Percentiles rank a stretch among this genome's conserved stretches.
Evolutionary conservation across 345 rosid species (phyloP).

Genomic region (Gossypium bickii): DNA sequence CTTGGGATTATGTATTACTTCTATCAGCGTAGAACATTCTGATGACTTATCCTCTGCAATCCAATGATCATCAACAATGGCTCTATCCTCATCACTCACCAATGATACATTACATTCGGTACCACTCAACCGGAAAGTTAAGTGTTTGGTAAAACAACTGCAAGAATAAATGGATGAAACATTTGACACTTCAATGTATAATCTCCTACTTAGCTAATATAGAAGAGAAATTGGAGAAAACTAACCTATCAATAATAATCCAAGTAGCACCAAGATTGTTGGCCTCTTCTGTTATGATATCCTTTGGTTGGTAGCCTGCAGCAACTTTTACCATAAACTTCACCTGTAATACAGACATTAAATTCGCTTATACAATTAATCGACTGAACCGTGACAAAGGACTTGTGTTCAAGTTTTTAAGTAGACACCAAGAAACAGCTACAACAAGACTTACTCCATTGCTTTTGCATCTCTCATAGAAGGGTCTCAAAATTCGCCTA

Average conservation of each 20-base stretch:
- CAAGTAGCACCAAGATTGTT: conserved; percentile 31
- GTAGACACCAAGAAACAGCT: background rate
- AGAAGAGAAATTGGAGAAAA: background rate
- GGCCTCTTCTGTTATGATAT: conserved; percentile 32
- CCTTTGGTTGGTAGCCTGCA: conserved; percentile 29
- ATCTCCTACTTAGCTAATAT: too few relatives aligned
- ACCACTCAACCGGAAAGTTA: conserved; percentile 30
- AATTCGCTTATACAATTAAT: background rate
- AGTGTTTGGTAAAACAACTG: conserved; percentile 31
- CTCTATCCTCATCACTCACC: conserved; percentile 23
- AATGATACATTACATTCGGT: conserved; percentile 26
- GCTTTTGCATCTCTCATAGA: conserved; percentile 25
- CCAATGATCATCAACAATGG: background rate
- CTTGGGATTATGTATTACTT: conserved; percentile 16
- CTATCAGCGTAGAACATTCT: conserved; percentile 12
- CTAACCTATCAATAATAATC: conserved; percentile 37
- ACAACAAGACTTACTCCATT: conserved; percentile 28
- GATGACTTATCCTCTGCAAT: background rate
- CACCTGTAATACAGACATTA: conserved; percentile 25
- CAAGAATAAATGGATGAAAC: background rate
- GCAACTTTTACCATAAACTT: conserved; percentile 38
- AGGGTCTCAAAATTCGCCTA: conserved; percentile 27
- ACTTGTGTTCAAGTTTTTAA: too few relatives aligned
- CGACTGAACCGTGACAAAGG: too few relatives aligned
- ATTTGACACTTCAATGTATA: background rate